These are phyloP conservation scores for Mediolabrus comicus DNA, from an alignment of 108 stramenopile genomes.

Conservation along the genomic window DNA sequence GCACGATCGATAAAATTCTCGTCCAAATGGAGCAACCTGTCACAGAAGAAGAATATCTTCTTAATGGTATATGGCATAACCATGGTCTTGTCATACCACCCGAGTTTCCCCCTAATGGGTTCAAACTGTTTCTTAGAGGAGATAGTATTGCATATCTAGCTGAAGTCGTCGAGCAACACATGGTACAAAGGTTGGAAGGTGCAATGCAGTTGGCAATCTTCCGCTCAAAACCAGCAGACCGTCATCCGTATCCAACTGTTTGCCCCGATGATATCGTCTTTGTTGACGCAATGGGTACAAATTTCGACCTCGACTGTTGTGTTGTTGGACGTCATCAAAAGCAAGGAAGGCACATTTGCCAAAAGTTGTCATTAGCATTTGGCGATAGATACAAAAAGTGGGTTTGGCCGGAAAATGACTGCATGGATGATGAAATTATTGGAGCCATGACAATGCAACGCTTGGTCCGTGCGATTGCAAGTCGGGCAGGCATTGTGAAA, in stretches of 20 bases:
- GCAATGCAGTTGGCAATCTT: not conserved
- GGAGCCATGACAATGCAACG: not conserved
- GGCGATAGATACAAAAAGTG: not conserved
- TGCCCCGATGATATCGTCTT: not conserved
- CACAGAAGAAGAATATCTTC: not conserved
- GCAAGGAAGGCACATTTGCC: not conserved
- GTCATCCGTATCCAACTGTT: not conserved
- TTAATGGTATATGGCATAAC: no score
- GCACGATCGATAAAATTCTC: not conserved
- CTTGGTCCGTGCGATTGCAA: constrained; percentile 6
- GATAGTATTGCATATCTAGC: constrained; percentile 6
- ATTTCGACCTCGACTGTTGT: no score
- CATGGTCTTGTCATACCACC: no score
- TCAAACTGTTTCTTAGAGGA: not conserved
- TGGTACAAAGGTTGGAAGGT: not conserved
- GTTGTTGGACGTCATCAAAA: not conserved
- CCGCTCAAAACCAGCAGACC: not conserved
- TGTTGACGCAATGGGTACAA: not conserved
- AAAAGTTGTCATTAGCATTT: not conserved
- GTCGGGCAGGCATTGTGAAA: constrained; percentile 21
- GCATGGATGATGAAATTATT: not conserved
- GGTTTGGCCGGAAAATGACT: not conserved
- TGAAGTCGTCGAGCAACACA: constrained; percentile 1
- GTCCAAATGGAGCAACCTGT: not conserved
- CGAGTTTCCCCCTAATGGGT: not conserved